A percentile compares a stretch with the other conserved stretches of the same genome.
phyloP scores from a whole-genome alignment of 2,329 filamentous ascomycete genomes.

The Clonostachys rhizophaga region DNA sequence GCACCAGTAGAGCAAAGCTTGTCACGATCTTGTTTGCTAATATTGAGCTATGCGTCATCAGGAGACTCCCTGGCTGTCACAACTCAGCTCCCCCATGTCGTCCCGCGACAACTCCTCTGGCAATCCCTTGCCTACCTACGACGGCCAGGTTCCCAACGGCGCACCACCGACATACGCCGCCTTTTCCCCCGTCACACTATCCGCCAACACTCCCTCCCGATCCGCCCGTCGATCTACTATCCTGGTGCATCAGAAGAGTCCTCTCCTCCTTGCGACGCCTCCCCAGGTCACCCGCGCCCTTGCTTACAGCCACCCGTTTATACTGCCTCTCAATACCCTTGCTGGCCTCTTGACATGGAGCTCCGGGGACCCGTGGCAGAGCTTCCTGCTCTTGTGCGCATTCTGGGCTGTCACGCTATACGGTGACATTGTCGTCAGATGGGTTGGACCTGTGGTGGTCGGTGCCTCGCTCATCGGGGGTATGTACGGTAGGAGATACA shows the following conservation, averaged over 20 bases:
- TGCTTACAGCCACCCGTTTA: conserved; percentile 92
- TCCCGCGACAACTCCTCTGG: conserved; percentile 27
- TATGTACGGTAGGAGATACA: conserved; percentile 90
- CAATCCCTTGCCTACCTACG: conserved; percentile 23
- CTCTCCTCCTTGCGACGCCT: conserved; percentile 85
- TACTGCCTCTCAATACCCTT: conserved; percentile 82
- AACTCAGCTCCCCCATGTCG: conserved; percentile 32
- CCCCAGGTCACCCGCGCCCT: conserved; percentile 91
- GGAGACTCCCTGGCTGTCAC: conserved; percentile 47
- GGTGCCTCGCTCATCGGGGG: conserved; percentile 77
- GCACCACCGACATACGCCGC: conserved; percentile 73
- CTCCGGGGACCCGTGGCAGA: conserved; percentile 91
- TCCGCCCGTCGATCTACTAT: conserved; percentile 78
- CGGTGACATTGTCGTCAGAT: conserved; percentile 75
- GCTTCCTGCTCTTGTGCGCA: conserved; percentile 77
- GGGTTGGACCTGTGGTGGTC: conserved; percentile 77
- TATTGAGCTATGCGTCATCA: conserved; percentile 4
- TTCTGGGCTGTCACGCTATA: conserved; percentile 90
- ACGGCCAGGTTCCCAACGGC: conserved; percentile 21
- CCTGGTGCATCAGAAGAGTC: conserved; percentile 94
- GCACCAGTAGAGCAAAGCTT: no score
- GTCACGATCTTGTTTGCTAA: no score
- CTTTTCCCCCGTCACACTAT: conserved; percentile 82
- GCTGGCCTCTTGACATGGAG: conserved; percentile 91
- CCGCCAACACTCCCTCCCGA: conserved; percentile 56